phyloP scores from a whole-genome alignment of 2,329 filamentous ascomycete species.

The Fusarium transvaalense region DNA sequence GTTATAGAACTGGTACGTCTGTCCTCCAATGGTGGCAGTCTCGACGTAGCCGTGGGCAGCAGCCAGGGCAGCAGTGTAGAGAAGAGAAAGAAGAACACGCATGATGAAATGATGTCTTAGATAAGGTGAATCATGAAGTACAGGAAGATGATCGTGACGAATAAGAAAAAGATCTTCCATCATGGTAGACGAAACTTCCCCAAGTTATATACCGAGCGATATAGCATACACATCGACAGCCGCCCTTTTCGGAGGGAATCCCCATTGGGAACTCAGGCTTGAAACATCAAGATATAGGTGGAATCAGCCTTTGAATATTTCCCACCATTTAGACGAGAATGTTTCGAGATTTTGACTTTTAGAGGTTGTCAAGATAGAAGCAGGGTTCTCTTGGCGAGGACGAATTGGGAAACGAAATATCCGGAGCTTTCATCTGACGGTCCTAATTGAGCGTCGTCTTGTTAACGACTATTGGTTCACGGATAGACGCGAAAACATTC shows the following conservation, averaged over 20 bases:
- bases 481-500: not conserved
- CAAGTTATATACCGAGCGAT: slow-evolving; percentile 5
- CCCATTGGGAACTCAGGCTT: not conserved
- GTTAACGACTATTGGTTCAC: not conserved
- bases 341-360: slow-evolving; percentile 9
- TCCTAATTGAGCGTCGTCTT: slow-evolving; percentile 29
- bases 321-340: slow-evolving; percentile 40
- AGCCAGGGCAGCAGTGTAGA: slow-evolving; percentile 55
- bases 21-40: slow-evolving; percentile 58
- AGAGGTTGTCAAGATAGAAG: slow-evolving; percentile 21
- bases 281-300: slow-evolving; percentile 19
- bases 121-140: not conserved
- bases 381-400: slow-evolving; percentile 14
- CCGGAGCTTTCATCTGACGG: slow-evolving; percentile 28
- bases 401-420: slow-evolving; percentile 4
- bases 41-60: slow-evolving; percentile 64
- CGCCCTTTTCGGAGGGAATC: not conserved
- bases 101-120: slow-evolving; percentile 22
- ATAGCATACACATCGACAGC: not conserved
- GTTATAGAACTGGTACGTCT: slow-evolving; percentile 52
- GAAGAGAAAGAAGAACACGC: slow-evolving; percentile 46
- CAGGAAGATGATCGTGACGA: not conserved
- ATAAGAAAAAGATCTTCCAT: slow-evolving; percentile 3
- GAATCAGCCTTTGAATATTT: slow-evolving; percentile 22
- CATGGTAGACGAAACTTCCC: not conserved